Base-by-base conservation (phyloP, 1,284 basidiomycete genomes). In the Sanghuangporus baumii region DNA sequence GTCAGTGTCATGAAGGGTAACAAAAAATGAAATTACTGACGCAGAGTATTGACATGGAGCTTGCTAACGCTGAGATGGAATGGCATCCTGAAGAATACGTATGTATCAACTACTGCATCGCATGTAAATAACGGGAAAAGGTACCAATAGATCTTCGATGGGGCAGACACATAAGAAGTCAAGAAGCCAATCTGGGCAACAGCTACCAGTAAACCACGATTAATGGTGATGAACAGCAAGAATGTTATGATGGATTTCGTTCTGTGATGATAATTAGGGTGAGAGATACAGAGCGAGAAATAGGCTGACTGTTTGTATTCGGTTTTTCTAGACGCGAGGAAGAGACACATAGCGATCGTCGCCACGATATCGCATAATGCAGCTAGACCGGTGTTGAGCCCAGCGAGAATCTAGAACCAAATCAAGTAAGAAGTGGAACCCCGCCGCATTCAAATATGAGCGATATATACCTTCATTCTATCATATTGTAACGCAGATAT, bases 1-100 rank as follows among this genome's bases (percentile, higher is more conserved):
- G 34, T 26, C 14, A 51, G 50, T 51, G 31, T 34, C 18, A 26
- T 31, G 41, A 46, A 34, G 14, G 14, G 20, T 3, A 14, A 38
- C 23, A 43, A 14, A 54, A n/a, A 60, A 37, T 0, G n/a, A 12
- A 31, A 1, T 11, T 14, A 62, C 63, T 52, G 14, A 65, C 63
- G 60, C 40, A 65, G 60, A 6, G 63, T 65, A 51, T 61, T 65
- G 14, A 65, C 63, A 37, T 65, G 60, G 8, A 65, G 46, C 55
- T 65, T 65, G 56, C 63, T 65, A 34, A 65, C 40, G 43, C 60
- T 61, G 31, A 65, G 43, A 52, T 61, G 63, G 56, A 62, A 62
- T 8, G 63, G 63, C 55, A 62, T 61, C 59, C 63, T 65, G 47
- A 14, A 26, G 18, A 9, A 55, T n/a, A 52, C 18, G 8, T 58